Evolutionary conservation across 805 yeast genomes (phyloP).

Genomic region (Starmerella apicola): DNA sequence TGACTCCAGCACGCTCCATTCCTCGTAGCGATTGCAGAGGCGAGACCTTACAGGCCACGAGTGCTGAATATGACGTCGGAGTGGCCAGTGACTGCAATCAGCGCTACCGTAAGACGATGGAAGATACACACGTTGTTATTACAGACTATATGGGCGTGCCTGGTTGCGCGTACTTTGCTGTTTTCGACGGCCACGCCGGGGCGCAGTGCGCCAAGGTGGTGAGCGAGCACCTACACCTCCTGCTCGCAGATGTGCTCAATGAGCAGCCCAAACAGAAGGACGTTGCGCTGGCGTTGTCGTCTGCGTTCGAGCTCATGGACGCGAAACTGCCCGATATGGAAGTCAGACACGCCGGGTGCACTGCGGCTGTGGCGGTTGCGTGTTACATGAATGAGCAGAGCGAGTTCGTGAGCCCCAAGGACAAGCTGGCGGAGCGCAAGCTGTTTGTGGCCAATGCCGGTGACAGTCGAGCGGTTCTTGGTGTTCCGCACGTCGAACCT

Average conservation of each 20-base stretch:
- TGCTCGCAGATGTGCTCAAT: conserved; percentile 36
- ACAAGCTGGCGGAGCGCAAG: conserved; percentile 35
- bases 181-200: conserved; percentile 97
- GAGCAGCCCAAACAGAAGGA: conserved; percentile 3
- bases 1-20: conserved; percentile 6
- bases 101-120: conserved; percentile 79
- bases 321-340: conserved; percentile 45
- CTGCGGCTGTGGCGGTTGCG: conserved; percentile 87
- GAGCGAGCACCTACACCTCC: conserved; percentile 68
- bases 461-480: conserved; percentile 73
- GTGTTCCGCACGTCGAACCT: conserved; percentile 16
- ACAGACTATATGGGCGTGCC: conserved; percentile 72
- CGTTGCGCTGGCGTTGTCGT: conserved; percentile 52
- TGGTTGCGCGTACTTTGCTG: conserved; percentile 91
- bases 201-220: conserved; percentile 89
- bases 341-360: conserved; percentile 74
- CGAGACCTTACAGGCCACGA: conserved; percentile 4
- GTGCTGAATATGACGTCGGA: conserved; percentile 57
- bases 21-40: conserved; percentile 13
- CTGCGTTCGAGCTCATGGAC: conserved; percentile 68
- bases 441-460: conserved; percentile 92
- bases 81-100: conserved; percentile 82
- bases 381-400: conserved; percentile 51
- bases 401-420: conserved; percentile 8
- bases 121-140: conserved; percentile 86